Evolutionary conservation across 352 stramenopile genomes (phyloP).

Genomic region (Peronospora destructor): DNA sequence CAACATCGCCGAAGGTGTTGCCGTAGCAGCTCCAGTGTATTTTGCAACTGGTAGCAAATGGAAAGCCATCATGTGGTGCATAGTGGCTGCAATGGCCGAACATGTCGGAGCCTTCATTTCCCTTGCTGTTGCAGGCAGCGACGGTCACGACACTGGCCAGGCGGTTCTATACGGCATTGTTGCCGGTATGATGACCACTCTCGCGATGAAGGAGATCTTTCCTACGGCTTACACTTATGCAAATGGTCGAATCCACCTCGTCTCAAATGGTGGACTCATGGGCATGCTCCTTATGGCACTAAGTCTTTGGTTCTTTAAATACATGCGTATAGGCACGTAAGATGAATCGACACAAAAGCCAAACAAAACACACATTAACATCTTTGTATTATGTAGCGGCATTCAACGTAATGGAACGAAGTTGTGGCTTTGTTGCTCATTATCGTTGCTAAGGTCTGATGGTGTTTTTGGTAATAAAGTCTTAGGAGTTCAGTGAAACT

Average conservation of each 20-base stretch:
- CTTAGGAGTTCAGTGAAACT: too few species aligned
- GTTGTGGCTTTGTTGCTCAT: too few species aligned
- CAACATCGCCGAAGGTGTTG: constrained; percentile 96
- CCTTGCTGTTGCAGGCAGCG: constrained; percentile 55
- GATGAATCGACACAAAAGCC: not conserved
- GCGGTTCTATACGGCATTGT: constrained; percentile 88
- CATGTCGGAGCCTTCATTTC: constrained; percentile 84
- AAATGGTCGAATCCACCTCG: constrained; percentile 65
- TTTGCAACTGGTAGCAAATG: constrained; percentile 92
- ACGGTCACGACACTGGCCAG: constrained; percentile 34
- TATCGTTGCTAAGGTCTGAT: too few species aligned
- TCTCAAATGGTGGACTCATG: constrained; percentile 58
- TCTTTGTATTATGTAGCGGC: not conserved
- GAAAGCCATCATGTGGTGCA: constrained; percentile 78
- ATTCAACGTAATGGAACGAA: too few species aligned
- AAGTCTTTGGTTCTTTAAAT: constrained; percentile 85
- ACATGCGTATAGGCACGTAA: constrained; percentile 30
- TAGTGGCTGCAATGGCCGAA: constrained; percentile 84
- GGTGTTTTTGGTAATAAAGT: too few species aligned
- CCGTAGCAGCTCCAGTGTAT: constrained; percentile 93
- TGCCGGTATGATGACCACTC: constrained; percentile 91
- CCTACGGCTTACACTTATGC: constrained; percentile 89
- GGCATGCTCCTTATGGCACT: constrained; percentile 89
- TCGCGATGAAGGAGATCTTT: constrained; percentile 87
- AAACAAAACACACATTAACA: not conserved